Evolutionary conservation across 2,329 filamentous ascomycete species (phyloP).

Genomic region (Botrytis aclada): DNA sequence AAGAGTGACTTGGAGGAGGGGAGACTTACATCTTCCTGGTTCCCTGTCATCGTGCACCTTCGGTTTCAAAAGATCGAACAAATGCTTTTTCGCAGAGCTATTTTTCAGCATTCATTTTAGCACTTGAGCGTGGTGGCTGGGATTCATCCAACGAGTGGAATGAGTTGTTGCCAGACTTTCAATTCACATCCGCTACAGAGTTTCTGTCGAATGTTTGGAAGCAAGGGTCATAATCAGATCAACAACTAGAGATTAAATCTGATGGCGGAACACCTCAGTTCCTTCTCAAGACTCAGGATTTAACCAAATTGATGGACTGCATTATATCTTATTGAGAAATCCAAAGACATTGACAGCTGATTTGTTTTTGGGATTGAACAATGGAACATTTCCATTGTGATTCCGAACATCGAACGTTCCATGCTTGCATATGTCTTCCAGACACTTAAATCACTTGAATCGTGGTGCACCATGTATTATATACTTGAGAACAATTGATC

Average conservation of each 20-base stretch:
- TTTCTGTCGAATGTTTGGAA: slow-evolving; percentile 41
- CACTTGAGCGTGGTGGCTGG: slow-evolving; percentile 44
- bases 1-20: slow-evolving; percentile 48
- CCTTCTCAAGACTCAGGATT: neutral
- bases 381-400: too few species aligned
- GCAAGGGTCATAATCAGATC: neutral
- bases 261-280: neutral
- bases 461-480: neutral
- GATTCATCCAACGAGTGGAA: slow-evolving; percentile 46
- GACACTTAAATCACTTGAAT: neutral
- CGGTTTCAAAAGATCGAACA: slow-evolving; percentile 37
- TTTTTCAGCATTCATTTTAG: slow-evolving; percentile 43
- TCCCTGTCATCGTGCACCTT: slow-evolving; percentile 38
- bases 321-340: neutral
- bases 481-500: neutral
- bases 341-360: neutral
- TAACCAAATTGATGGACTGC: neutral
- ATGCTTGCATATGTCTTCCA: too few species aligned
- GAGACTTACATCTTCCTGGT: slow-evolving; percentile 43
- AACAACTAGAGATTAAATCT: too few species aligned
- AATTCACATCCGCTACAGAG: slow-evolving; percentile 42
- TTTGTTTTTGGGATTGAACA: neutral
- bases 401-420: too few species aligned
- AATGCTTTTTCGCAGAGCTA: slow-evolving; percentile 37
- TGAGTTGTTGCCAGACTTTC: slow-evolving; percentile 43